Percentiles rank a stretch among this genome's conserved stretches.
Evolutionary conservation across 2,329 filamentous ascomycete species (phyloP).

Genomic region (Pseudogymnoascus sp.): DNA sequence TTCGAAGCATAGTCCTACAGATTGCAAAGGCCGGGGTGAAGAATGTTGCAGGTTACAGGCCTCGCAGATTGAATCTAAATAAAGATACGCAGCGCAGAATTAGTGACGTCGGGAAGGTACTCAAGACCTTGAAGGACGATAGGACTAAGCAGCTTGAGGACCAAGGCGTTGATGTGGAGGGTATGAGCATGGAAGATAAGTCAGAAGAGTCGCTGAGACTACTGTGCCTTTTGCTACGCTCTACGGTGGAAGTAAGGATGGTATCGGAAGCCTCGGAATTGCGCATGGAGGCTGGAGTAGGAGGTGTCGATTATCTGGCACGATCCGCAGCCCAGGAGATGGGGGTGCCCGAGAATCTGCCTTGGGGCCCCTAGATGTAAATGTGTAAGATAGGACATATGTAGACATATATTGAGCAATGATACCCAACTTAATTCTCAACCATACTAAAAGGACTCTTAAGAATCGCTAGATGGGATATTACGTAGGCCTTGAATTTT

Average conservation of each 20-base stretch:
- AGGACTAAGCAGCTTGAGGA: slow-evolving; percentile 22
- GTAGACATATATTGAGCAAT: slow-evolving; percentile 2
- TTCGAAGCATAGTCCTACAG: slow-evolving; percentile 41
- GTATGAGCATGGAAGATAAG: slow-evolving; percentile 22
- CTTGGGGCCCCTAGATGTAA: slow-evolving; percentile 16
- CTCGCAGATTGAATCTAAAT: slow-evolving; percentile 34
- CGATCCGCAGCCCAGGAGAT: slow-evolving; percentile 18
- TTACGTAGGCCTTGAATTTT: neutral
- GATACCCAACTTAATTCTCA: slow-evolving; percentile 2
- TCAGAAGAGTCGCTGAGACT: slow-evolving; percentile 26
- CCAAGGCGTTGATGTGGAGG: slow-evolving; percentile 23
- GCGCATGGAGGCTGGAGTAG: slow-evolving; percentile 6
- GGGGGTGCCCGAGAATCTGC: slow-evolving; percentile 20
- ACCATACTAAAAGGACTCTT: neutral
- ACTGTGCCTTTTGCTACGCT: slow-evolving; percentile 23
- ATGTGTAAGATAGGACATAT: slow-evolving; percentile 9
- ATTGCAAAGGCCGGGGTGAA: slow-evolving; percentile 35
- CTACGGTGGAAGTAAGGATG: slow-evolving; percentile 18
- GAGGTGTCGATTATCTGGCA: slow-evolving; percentile 10
- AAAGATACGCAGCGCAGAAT: slow-evolving; percentile 37
- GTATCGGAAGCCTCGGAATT: slow-evolving; percentile 8
- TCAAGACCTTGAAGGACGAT: slow-evolving; percentile 34
- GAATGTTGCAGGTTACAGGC: slow-evolving; percentile 25
- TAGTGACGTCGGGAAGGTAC: slow-evolving; percentile 35
- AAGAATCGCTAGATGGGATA: neutral